Conservation (phyloP, 768 basidiomycete genomes). For the Lactarius hengduanensis region DNA sequence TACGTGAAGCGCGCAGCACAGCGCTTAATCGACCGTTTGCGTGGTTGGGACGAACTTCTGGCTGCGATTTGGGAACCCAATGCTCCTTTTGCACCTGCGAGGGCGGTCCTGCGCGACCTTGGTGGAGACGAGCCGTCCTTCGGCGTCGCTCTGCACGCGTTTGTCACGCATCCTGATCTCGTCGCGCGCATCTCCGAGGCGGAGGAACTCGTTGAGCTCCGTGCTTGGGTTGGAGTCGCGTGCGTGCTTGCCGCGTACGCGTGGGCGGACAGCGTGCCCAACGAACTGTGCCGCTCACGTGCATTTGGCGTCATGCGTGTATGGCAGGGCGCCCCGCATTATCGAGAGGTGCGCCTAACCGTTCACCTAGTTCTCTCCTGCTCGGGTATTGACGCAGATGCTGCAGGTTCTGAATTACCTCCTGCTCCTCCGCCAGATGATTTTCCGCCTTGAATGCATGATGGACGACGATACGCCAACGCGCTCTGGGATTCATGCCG, state of each 20-base stretch:
- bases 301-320: conserved; percentile 58
- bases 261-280: conserved; percentile 77
- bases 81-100: conserved; percentile 51
- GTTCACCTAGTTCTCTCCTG: not conserved
- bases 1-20: conserved; percentile 46
- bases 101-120: conserved; percentile 56
- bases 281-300: conserved; percentile 61
- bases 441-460: conserved; percentile 70
- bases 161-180: conserved; percentile 59
- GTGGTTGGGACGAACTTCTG: conserved; percentile 60
- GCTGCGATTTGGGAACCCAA: conserved; percentile 56
- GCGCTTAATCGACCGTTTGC: conserved; percentile 49
- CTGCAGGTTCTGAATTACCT: conserved; percentile 72
- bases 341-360: conserved; percentile 56
- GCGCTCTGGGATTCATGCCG: conserved; percentile 63
- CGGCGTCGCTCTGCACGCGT: conserved; percentile 71
- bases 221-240: conserved; percentile 66
- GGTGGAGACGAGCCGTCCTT: conserved; percentile 63
- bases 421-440: conserved; percentile 68
- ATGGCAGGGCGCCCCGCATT: conserved; percentile 69
- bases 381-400: conserved; percentile 5
- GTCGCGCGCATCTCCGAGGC: conserved; percentile 35
- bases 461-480: conserved; percentile 62
- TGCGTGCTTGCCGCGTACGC: conserved; percentile 69
- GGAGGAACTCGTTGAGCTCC: conserved; percentile 55